Percentiles rank a stretch among this genome's conserved stretches.
Conservation (phyloP, 2,329 filamentous ascomycete species). For the Ophiognomonia clavigignenti-juglandacearum region DNA sequence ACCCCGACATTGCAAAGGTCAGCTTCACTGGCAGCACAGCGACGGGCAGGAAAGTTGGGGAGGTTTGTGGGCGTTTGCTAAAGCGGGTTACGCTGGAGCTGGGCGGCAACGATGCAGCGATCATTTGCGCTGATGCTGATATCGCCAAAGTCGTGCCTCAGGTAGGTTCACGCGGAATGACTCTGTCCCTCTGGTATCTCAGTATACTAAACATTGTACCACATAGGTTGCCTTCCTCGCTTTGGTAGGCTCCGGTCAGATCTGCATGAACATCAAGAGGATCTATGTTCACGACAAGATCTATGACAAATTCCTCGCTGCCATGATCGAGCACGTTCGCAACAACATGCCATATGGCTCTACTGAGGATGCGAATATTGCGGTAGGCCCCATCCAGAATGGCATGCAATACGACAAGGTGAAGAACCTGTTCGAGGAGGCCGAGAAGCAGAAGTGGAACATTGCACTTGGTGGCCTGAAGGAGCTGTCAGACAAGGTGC, state of each 20-base stretch:
- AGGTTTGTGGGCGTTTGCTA: constrained; percentile 35
- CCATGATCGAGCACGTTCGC: constrained; percentile 37
- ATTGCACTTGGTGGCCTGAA: constrained; percentile 38
- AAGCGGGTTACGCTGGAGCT: constrained; percentile 42
- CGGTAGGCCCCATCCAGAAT: constrained; percentile 53
- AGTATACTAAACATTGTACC: not conserved
- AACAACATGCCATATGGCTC: constrained; percentile 36
- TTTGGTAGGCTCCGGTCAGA: constrained; percentile 52
- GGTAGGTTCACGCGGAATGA: no score
- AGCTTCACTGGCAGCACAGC: constrained; percentile 55
- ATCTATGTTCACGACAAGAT: constrained; percentile 47
- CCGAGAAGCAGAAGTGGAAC: constrained; percentile 41
- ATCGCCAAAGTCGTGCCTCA: constrained; percentile 30
- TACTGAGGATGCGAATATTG: constrained; percentile 34
- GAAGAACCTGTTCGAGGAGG: constrained; percentile 43
- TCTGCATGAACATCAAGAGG: constrained; percentile 46
- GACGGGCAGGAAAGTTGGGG: constrained; percentile 33
- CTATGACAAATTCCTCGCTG: constrained; percentile 40
- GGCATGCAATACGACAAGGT: constrained; percentile 53
- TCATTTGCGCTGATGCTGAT: constrained; percentile 39
- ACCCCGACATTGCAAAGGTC: constrained; percentile 57
- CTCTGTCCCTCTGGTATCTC: no score
- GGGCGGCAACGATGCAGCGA: constrained; percentile 33
- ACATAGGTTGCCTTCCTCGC: constrained; percentile 38
- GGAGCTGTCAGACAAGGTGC: constrained; percentile 23